These are phyloP conservation scores for Coemansia linderi DNA, from an alignment of 371 early-diverging fungal species.

Conservation along the genomic window DNA sequence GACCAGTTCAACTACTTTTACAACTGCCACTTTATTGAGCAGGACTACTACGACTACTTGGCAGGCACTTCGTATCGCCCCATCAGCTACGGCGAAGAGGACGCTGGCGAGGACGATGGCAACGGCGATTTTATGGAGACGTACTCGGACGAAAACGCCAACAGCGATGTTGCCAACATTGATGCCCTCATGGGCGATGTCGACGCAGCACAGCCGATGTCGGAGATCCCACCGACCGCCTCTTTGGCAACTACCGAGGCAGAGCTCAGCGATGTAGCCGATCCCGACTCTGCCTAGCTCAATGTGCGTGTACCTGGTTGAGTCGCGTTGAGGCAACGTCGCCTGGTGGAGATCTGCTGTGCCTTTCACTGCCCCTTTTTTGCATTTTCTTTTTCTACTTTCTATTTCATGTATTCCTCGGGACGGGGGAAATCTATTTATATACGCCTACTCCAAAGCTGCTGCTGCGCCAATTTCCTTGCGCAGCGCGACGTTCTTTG, in stretches of 20 bases:
- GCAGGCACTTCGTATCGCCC: conserved; percentile 10
- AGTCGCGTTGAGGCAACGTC: background rate
- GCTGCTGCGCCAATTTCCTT: conserved; percentile 23
- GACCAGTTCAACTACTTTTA: conserved; percentile 52
- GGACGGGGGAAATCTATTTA: conserved; percentile 6
- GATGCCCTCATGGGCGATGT: conserved; percentile 17
- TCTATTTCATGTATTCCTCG: conserved; percentile 3
- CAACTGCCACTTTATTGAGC: conserved; percentile 51
- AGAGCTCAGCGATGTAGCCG: background rate
- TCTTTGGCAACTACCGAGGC: conserved; percentile 4
- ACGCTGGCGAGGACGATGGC: conserved; percentile 9
- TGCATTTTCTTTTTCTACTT: background rate
- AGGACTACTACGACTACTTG: conserved; percentile 46
- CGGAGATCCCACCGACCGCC: background rate
- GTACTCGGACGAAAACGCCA: background rate
- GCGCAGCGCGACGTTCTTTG: conserved; percentile 42
- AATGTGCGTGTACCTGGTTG: background rate
- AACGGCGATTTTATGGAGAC: conserved; percentile 1
- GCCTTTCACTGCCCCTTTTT: background rate
- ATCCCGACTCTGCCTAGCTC: background rate
- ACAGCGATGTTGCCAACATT: conserved; percentile 1
- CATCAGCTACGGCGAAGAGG: conserved; percentile 3
- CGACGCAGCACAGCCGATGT: background rate
- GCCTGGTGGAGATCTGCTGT: background rate
- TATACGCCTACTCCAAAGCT: conserved; percentile 10